Evolutionary conservation across 768 basidiomycete species (phyloP), one percentile per base, ranked within the genome.

Genomic region (Podaxis rugospora): DNA sequence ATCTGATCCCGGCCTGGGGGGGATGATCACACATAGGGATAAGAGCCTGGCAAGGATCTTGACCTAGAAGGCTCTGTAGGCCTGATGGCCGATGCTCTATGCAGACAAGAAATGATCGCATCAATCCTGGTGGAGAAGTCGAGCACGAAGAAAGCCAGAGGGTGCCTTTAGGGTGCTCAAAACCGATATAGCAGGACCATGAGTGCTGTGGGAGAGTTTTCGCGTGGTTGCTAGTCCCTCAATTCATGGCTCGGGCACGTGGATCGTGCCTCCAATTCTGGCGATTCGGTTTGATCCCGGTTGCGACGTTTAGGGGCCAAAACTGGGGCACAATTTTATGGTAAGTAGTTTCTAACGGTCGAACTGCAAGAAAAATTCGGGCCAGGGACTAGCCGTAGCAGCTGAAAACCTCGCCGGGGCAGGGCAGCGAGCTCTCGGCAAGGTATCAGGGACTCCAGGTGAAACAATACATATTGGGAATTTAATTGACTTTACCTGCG

Each of bases 11-110:
- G 36, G 50, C 14, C 55, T 35, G 35, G 56, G 51, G 56, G 51
- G 56, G 10, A 39, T 7, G 47, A 21, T 57, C 16, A 36, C 44
- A 49, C 44, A 57, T 57, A 57, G 18, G 56, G 21, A 57, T 57
- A 57, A 46, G 56, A 50, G 54, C 23, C 23, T 44, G 11, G 23
- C 23, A 27, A 25, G 47, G 18, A 16, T 16, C n/a, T 44, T 44
- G 9, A 44, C 42, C 47, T 11, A 13, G 18, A 18, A 10, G 13
- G 18, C 7, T 25, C 47, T 9, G 40, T 13, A 23, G 47, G 11
- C 46, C 10, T 10, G 46, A 47, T 23, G n/a, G 14, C 46, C 21
- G 23, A 10, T 23, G 47, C 25, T 13, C 4, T 11, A 9, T 21
- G 42, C 21, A 21, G 11, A 49, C 21, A 21, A 14, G 23, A 49